Conservation (phyloP, 495 filamentous ascomycete genomes). For the Annulohypoxylon bovei region DNA sequence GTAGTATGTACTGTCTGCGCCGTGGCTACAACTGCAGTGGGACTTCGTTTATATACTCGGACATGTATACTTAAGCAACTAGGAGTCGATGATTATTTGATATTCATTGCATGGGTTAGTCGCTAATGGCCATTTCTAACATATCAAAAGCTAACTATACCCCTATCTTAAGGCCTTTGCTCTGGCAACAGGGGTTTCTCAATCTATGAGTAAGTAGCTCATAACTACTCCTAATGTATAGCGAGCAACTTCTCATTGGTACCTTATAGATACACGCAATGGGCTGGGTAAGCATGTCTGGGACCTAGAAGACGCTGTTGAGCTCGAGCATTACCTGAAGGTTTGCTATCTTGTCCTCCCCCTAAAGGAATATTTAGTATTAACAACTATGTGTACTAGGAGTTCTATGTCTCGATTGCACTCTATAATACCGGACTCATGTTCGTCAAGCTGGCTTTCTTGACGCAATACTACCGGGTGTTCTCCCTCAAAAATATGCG, state of each 20-base stretch:
- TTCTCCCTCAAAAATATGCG: constrained; percentile 47
- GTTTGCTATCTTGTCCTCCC: not conserved
- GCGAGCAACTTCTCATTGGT: constrained; percentile 14
- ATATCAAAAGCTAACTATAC: constrained; percentile 10
- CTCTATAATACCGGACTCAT: constrained; percentile 55
- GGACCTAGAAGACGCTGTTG: constrained; percentile 25
- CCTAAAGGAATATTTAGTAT: not conserved
- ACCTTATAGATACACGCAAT: constrained; percentile 34
- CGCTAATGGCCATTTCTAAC: not conserved
- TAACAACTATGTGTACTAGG: constrained; percentile 33
- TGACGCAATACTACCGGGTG: constrained; percentile 56
- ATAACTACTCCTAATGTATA: not conserved
- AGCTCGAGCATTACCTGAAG: constrained; percentile 43
- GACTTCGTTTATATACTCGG: constrained; percentile 53
- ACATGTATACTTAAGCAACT: constrained; percentile 52
- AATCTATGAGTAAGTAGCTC: constrained; percentile 36
- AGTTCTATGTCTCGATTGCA: constrained; percentile 57
- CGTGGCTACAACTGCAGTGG: constrained; percentile 48
- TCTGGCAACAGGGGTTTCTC: constrained; percentile 38
- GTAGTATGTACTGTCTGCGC: constrained; percentile 41
- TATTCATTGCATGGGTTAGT: constrained; percentile 42
- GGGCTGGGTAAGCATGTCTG: constrained; percentile 51
- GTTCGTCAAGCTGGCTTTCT: constrained; percentile 55
- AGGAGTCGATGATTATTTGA: constrained; percentile 54
- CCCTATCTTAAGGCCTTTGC: constrained; percentile 20